Base-by-base conservation (phyloP, 352 stramenopile species). In the Pythium dissimile region DNA sequence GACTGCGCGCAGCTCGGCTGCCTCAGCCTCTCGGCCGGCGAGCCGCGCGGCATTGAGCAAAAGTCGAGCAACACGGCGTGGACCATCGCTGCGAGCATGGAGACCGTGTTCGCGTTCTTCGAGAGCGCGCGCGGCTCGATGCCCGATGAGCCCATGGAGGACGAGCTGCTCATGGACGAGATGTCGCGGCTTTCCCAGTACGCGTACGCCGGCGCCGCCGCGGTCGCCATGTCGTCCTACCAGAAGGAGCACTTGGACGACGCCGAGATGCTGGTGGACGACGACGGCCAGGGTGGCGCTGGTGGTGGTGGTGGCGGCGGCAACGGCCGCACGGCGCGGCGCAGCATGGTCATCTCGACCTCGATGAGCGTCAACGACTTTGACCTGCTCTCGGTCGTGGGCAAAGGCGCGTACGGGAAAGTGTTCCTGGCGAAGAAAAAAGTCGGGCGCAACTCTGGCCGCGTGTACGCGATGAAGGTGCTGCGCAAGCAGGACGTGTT, bases 391-490 rank as follows among this genome's bases (percentile, higher is more conserved):
- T 84, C 72, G 35, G 84, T 96, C 20, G 76, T 96, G 18, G 87
- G 87, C 37, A 94, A 96, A 67, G 87, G 87, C 31, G 86, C 81
- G 44, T 94, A 91, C 54, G 82, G 83, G 28, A 96, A 96, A 35
- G 86, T 96, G 18, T 89, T 94, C 50, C 46, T 96, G 2, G 85
- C 79, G 5, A 89, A 88, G 52, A 93, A 92, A 51, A 92, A 92
- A 31, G 57, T 69, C 18, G 82, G 77, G 0, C 75, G 76, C 39
- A 89, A 91, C 62, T 48, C 76, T 2, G 84, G 84, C 0, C 69
- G 79, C 23, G 73, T 94, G 43, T 96, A 94, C 69, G 86, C 86
- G n/a, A 94, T 94, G 84, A 96, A 96, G 62, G 85, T 96, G 30
- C 60, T 94, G 46, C 73, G 78, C 11, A 96, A 96, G 62, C 71